Evolutionary conservation across 768 basidiomycete species (phyloP).

Genomic region (Pholiota microspora): DNA sequence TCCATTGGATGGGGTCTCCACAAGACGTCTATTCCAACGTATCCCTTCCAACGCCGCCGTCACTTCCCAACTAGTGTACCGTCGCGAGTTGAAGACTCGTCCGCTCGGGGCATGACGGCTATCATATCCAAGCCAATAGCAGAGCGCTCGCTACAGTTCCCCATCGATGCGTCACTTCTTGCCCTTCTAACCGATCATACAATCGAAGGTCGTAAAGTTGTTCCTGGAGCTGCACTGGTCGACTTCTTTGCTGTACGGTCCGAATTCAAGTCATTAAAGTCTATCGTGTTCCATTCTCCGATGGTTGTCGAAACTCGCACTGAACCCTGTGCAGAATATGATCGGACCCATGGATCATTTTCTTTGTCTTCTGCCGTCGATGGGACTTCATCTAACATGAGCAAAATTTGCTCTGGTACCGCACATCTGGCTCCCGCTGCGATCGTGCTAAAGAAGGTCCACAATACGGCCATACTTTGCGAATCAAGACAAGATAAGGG

Average conservation of each 20-base stretch:
- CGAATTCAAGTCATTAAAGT: conserved; percentile 11
- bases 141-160: conserved; percentile 1
- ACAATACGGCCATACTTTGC: conserved; percentile 2
- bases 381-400: background rate
- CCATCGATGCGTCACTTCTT: conserved; percentile 16
- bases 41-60: conserved; percentile 28
- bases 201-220: conserved; percentile 23
- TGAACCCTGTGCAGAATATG: conserved; percentile 9
- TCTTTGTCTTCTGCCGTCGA: background rate
- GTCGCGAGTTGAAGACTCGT: too few species aligned
- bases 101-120: too few species aligned
- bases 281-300: conserved; percentile 25
- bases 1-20: conserved; percentile 7
- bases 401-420: conserved; percentile 19
- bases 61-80: conserved; percentile 23
- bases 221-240: conserved; percentile 25
- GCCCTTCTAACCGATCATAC: conserved; percentile 23
- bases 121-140: background rate
- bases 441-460: background rate
- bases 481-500: conserved; percentile 1
- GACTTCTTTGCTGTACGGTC: conserved; percentile 18
- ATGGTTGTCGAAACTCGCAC: conserved; percentile 15
- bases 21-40: conserved; percentile 24
- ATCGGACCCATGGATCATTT: conserved; percentile 8
- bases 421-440: background rate